A percentile compares a stretch with the other conserved stretches of the same genome.
phyloP scores from a whole-genome alignment of 129 eudicot species.

The Glebionis coronaria region DNA sequence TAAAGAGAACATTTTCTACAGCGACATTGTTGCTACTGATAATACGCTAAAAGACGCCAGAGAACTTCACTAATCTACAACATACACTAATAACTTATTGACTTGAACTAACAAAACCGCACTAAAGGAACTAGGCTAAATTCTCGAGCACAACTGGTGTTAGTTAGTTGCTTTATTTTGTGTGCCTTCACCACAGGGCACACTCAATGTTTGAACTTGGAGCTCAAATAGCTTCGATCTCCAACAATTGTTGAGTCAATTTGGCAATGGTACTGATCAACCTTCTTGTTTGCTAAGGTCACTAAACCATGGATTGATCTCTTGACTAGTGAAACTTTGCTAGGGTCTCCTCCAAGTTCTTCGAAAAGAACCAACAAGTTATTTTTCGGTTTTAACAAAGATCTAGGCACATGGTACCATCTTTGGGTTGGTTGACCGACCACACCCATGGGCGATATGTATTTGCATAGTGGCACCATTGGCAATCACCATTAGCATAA shows the following conservation, averaged over 20 bases:
- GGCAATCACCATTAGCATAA: conserved; percentile 68
- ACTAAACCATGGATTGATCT: conserved; percentile 52
- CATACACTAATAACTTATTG: neutral
- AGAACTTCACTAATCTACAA: neutral
- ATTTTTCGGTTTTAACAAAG: conserved; percentile 82
- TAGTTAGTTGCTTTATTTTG: conserved; percentile 7
- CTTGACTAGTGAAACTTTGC: conserved; percentile 66
- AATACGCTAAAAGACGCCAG: neutral
- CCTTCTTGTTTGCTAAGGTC: conserved; percentile 9
- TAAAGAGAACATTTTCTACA: neutral
- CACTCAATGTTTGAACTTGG: conserved; percentile 4
- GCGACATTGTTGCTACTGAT: neutral
- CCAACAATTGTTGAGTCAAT: neutral
- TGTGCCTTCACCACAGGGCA: conserved; percentile 12
- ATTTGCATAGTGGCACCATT: conserved; percentile 67
- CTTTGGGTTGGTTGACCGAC: conserved; percentile 93
- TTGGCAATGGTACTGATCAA: conserved; percentile 16
- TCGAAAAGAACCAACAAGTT: conserved; percentile 81
- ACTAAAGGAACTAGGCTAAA: conserved; percentile 23
- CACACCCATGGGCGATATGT: conserved; percentile 81
- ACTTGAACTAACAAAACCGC: conserved; percentile 2
- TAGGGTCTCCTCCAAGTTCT: conserved; percentile 91
- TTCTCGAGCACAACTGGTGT: conserved; percentile 5
- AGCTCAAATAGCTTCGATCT: conserved; percentile 12
- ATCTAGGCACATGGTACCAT: conserved; percentile 98